phyloP scores from a whole-genome alignment of 768 basidiomycete genomes.

The Podaxis sp. region DNA sequence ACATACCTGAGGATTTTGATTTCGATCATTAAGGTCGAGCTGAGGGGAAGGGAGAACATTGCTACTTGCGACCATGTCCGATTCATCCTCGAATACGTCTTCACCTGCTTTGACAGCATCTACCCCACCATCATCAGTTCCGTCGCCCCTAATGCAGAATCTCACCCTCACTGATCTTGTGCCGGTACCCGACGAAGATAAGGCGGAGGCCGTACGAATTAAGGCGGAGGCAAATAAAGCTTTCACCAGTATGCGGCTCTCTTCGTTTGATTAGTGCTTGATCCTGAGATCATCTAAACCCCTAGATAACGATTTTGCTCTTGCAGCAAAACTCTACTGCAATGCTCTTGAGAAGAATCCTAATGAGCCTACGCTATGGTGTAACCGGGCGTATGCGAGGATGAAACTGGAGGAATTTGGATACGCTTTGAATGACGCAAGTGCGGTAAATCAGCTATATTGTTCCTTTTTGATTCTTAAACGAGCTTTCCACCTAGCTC shows the following conservation, averaged over 20 bases:
- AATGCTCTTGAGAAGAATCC: conserved; percentile 87
- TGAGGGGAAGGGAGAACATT: background rate
- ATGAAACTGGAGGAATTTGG: conserved; percentile 94
- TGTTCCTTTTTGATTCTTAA: background rate
- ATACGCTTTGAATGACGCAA: conserved; percentile 83
- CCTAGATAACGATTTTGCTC: conserved; percentile 67
- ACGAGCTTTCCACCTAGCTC: conserved; percentile 39
- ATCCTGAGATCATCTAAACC: background rate
- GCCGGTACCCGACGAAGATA: conserved; percentile 64
- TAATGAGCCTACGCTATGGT: conserved; percentile 85
- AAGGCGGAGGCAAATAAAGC: conserved; percentile 89
- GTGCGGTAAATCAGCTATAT: conserved; percentile 41
- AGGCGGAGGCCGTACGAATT: conserved; percentile 58
- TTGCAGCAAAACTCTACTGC: conserved; percentile 76
- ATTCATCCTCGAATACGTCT: conserved; percentile 25
- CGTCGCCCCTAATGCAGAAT: conserved; percentile 54
- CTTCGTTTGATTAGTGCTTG: background rate
- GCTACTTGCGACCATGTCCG: conserved; percentile 7
- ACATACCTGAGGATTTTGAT: background rate
- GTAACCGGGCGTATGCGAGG: conserved; percentile 88
- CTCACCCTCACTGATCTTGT: conserved; percentile 41
- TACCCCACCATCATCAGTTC: conserved; percentile 50
- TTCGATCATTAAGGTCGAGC: background rate
- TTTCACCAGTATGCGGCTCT: conserved; percentile 54
- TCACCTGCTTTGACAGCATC: conserved; percentile 38